phyloP scores from a whole-genome alignment of 805 yeast species.

The Yarrowia keelungensis region DNA sequence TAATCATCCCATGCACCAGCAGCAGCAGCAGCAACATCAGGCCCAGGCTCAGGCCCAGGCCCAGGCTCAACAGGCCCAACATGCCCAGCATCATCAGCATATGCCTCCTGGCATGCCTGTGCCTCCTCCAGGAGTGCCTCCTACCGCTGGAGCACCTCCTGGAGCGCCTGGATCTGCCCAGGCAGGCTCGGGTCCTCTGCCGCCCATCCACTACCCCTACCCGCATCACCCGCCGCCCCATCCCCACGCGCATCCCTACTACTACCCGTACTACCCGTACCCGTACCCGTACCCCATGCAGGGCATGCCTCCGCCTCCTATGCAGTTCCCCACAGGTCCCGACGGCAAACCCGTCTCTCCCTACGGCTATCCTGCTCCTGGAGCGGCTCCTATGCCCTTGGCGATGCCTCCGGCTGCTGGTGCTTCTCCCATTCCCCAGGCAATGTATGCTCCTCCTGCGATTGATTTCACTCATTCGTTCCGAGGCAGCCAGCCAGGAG shows the following conservation, averaged over 20 bases:
- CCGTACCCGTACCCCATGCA: constrained; percentile 31
- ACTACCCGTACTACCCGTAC: constrained; percentile 35
- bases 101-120: not conserved
- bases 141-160: not conserved
- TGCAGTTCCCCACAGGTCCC: constrained; percentile 32
- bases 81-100: not conserved
- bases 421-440: constrained; percentile 23
- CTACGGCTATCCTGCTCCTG: constrained; percentile 27
- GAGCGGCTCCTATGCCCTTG: constrained; percentile 26
- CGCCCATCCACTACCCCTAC: constrained; percentile 32
- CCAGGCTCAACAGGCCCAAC: not conserved
- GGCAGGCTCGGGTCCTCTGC: constrained; percentile 6
- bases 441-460: constrained; percentile 49
- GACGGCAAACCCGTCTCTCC: constrained; percentile 25
- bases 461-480: constrained; percentile 55
- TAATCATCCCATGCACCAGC: constrained; percentile 11
- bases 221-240: constrained; percentile 23
- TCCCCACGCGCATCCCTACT: constrained; percentile 29
- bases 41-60: too few species aligned
- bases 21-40: not conserved
- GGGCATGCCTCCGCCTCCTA: constrained; percentile 28
- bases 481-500: constrained; percentile 34
- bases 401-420: constrained; percentile 28
- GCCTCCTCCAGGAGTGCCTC: not conserved
- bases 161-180: constrained; percentile 2